Conservation (phyloP, 371 early-diverging fungal genomes). For the Mycotypha africana region DNA sequence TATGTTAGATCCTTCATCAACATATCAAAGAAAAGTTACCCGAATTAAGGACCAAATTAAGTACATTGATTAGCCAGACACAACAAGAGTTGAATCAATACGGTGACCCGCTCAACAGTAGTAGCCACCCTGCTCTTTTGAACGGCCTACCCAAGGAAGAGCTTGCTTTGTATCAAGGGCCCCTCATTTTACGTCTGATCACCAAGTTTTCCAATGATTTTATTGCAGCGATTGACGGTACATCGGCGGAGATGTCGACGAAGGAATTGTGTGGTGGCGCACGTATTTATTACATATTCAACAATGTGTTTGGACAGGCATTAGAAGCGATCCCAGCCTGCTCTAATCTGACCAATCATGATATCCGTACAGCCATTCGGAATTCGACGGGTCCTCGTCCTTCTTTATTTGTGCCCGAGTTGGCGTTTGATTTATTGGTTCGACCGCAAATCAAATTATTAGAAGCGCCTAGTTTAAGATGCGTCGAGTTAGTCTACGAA, state of each 20-base stretch:
- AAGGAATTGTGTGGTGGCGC: slow-evolving; percentile 93
- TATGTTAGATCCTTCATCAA: slow-evolving; percentile 59
- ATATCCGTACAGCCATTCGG: slow-evolving; percentile 87
- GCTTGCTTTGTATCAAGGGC: slow-evolving; percentile 44
- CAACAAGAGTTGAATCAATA: slow-evolving; percentile 76
- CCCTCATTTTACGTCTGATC: slow-evolving; percentile 71
- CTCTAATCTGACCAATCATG: slow-evolving; percentile 69
- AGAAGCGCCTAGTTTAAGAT: slow-evolving; percentile 77
- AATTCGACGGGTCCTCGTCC: slow-evolving; percentile 87
- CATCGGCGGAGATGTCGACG: slow-evolving; percentile 77
- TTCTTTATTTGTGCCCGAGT: slow-evolving; percentile 87
- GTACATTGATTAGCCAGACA: slow-evolving; percentile 73
- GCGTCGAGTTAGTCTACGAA: slow-evolving; percentile 84
- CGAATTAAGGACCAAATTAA: slow-evolving; percentile 76
- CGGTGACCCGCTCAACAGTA: slow-evolving; percentile 72
- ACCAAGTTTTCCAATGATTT: slow-evolving; percentile 82
- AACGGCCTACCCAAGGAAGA: slow-evolving; percentile 47
- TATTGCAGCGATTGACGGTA: slow-evolving; percentile 79
- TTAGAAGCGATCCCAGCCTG: slow-evolving; percentile 74
- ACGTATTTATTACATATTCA: slow-evolving; percentile 88
- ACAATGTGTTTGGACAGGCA: slow-evolving; percentile 80
- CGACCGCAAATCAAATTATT: slow-evolving; percentile 78
- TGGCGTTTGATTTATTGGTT: slow-evolving; percentile 85
- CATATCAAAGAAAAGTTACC: slow-evolving; percentile 85
- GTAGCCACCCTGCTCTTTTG: too few relatives aligned